These are phyloP conservation scores for Chrysanthemum makinoi DNA, from an alignment of 129 eudicot genomes.

Conservation along the genomic window DNA sequence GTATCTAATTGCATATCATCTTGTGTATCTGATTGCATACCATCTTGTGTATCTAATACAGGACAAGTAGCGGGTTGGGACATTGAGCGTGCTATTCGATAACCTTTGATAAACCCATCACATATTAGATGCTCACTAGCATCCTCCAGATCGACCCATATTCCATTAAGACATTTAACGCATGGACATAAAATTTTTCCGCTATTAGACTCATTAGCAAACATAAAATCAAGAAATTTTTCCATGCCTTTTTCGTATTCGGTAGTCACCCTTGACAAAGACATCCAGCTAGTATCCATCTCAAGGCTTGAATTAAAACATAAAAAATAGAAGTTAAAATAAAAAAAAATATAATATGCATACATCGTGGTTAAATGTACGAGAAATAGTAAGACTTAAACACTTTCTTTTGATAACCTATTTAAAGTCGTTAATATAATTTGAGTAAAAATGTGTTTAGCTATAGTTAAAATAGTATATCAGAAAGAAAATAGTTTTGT, in stretches of 20 bases:
- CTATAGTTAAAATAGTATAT: too few species aligned
- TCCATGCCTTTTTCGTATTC: slow-evolving; percentile 14
- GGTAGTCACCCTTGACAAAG: slow-evolving; percentile 13
- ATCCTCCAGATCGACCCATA: background rate
- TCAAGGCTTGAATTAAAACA: background rate
- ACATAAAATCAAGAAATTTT: slow-evolving; percentile 17
- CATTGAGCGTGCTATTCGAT: background rate
- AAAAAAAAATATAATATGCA: background rate
- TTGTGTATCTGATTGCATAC: too few species aligned
- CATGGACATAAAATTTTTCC: background rate
- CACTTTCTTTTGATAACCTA: too few species aligned
- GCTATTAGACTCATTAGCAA: background rate
- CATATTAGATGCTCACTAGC: background rate
- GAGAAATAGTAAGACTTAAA: background rate
- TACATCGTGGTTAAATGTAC: background rate
- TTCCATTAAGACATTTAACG: background rate
- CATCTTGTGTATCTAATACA: background rate
- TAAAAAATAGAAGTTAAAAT: background rate
- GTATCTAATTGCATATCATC: slow-evolving; percentile 4
- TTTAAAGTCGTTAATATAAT: too few species aligned
- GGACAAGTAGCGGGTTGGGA: background rate
- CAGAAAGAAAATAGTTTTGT: too few species aligned
- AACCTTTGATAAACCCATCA: slow-evolving; percentile 6
- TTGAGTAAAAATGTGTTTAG: too few species aligned
- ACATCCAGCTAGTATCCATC: slow-evolving; percentile 26